Evolutionary conservation across 1,284 basidiomycete genomes (phyloP).

Genomic region (Leucocoprinus gongylophorus): DNA sequence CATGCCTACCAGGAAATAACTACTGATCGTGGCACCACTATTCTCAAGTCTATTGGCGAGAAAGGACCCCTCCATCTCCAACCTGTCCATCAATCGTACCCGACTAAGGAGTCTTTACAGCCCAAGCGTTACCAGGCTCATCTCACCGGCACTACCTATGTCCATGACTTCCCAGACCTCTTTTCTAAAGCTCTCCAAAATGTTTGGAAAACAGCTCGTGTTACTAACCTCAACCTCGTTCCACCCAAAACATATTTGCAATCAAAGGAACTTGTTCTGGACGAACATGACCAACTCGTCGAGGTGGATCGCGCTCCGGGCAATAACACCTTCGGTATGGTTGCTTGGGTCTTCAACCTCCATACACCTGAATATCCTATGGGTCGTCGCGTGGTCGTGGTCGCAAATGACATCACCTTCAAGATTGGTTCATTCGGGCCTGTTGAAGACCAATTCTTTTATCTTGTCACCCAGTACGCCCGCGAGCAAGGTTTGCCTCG

Average conservation of each 20-base stretch:
- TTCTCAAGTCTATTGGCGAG: constrained; percentile 94
- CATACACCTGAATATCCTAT: constrained; percentile 90
- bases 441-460: constrained; percentile 94
- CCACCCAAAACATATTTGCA: constrained; percentile 76
- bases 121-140: constrained; percentile 99
- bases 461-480: constrained; percentile 90
- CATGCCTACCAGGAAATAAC: constrained; percentile 99
- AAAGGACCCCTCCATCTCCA: constrained; percentile 91
- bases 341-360: constrained; percentile 94
- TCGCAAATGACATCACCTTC: constrained; percentile 99
- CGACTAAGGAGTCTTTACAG: constrained; percentile 98
- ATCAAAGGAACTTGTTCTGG: constrained; percentile 87
- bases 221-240: constrained; percentile 58
- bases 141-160: constrained; percentile 96
- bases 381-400: constrained; percentile 83
- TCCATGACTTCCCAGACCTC: constrained; percentile 98
- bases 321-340: constrained; percentile 96
- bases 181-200: constrained; percentile 96
- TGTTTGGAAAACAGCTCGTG: constrained; percentile 77
- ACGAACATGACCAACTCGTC: constrained; percentile 85
- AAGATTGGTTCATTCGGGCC: constrained; percentile 99
- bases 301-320: constrained; percentile 92
- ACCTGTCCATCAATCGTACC: constrained; percentile 87
- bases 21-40: constrained; percentile 90
- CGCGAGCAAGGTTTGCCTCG: constrained; percentile 85